These are phyloP conservation scores for Inga laurina DNA, from an alignment of 306 rosid genomes.

Conservation along the genomic window DNA sequence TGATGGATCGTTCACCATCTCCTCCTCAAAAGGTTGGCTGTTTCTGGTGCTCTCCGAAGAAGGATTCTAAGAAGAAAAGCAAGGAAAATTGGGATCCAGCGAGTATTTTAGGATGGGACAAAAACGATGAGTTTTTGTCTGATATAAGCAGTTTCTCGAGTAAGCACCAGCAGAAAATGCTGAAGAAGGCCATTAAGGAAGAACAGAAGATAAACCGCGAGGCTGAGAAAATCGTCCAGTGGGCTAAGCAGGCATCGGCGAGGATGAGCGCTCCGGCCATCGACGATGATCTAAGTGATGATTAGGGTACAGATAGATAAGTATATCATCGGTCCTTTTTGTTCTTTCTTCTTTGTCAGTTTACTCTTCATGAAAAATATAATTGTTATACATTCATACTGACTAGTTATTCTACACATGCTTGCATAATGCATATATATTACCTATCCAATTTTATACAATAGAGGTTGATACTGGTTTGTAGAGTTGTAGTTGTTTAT, in stretches of 20 bases:
- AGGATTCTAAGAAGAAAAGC: constrained; percentile 49
- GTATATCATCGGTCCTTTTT: background rate
- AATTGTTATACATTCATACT: background rate
- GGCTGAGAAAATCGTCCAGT: constrained; percentile 71
- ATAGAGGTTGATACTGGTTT: background rate
- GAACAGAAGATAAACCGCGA: constrained; percentile 72
- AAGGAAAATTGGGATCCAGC: constrained; percentile 41
- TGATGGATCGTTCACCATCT: constrained; percentile 47
- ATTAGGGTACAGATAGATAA: constrained; percentile 25
- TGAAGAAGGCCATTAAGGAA: constrained; percentile 75
- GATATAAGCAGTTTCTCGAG: constrained; percentile 65
- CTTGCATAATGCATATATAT: background rate
- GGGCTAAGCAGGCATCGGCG: constrained; percentile 71
- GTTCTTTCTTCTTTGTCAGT: background rate
- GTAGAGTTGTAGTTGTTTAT: background rate
- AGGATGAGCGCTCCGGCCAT: constrained; percentile 51
- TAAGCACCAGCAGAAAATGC: constrained; percentile 58
- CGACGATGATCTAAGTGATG: constrained; percentile 70
- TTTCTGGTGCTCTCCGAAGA: constrained; percentile 85
- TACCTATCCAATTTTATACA: background rate
- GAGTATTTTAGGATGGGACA: constrained; percentile 41
- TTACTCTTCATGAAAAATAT: background rate
- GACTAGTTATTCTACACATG: background rate
- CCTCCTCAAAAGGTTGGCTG: constrained; percentile 67
- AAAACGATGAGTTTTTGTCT: constrained; percentile 49